Conservation (phyloP, 257 asterid species). For the Striga asiatica region DNA sequence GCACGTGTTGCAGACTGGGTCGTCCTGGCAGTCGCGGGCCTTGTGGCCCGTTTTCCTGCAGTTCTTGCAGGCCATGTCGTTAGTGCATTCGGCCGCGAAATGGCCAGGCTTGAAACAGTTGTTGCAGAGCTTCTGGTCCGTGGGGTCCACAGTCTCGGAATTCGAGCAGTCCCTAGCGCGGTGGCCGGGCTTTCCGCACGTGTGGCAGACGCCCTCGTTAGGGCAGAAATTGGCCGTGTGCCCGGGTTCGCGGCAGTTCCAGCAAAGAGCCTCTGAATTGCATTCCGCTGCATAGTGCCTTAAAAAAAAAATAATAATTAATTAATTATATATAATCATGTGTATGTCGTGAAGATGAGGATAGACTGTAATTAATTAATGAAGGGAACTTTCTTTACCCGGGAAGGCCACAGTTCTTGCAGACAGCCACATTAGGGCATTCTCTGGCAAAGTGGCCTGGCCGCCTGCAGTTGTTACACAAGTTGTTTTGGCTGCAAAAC, state of each 20-base stretch:
- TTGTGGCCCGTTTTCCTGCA: slow-evolving; percentile 52
- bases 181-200: slow-evolving; percentile 38
- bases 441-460: slow-evolving; percentile 59
- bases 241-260: slow-evolving; percentile 46
- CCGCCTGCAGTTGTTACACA: slow-evolving; percentile 23
- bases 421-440: slow-evolving; percentile 49
- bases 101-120: slow-evolving; percentile 41
- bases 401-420: slow-evolving; percentile 48
- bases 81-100: slow-evolving; percentile 36
- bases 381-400: slow-evolving; percentile 20
- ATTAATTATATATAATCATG: neutral
- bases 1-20: slow-evolving; percentile 55
- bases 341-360: neutral
- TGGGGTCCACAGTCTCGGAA: slow-evolving; percentile 30
- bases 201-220: slow-evolving; percentile 41
- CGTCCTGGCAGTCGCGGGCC: slow-evolving; percentile 48
- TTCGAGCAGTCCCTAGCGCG: slow-evolving; percentile 36
- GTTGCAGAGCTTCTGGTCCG: slow-evolving; percentile 40
- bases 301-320: neutral
- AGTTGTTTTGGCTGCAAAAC: slow-evolving; percentile 16
- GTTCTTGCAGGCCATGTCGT: slow-evolving; percentile 53
- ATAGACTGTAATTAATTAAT: neutral
- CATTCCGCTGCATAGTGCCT: slow-evolving; percentile 42
- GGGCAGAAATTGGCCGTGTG: slow-evolving; percentile 35
- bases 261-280: slow-evolving; percentile 29